phyloP scores from a whole-genome alignment of 2,329 filamentous ascomycete genomes.

The Aspergillus flavus region DNA sequence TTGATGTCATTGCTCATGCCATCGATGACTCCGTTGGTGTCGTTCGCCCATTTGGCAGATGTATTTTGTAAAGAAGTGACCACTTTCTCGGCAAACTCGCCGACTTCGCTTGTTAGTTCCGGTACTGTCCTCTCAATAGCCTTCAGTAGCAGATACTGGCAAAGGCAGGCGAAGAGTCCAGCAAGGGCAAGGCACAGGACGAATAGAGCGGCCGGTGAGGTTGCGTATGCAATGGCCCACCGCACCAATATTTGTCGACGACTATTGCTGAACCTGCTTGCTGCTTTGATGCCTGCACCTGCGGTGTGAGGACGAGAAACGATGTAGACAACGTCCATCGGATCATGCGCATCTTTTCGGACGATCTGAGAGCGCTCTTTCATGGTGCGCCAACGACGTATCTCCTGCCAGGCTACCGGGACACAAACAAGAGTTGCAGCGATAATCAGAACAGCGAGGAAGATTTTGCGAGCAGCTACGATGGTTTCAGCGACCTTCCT shows the following conservation, averaged over 20 bases:
- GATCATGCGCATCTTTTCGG: conserved; percentile 67
- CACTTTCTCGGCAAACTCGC: conserved; percentile 77
- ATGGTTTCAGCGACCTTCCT: conserved; percentile 67
- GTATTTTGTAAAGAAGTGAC: conserved; percentile 71
- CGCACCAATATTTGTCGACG: conserved; percentile 72
- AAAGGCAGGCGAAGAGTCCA: conserved; percentile 79
- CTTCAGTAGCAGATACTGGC: conserved; percentile 77
- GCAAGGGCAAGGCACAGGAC: conserved; percentile 80
- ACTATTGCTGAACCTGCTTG: conserved; percentile 62
- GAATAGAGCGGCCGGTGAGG: conserved; percentile 81
- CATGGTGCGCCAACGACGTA: conserved; percentile 74
- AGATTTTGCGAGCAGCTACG: conserved; percentile 70
- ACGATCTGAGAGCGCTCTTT: conserved; percentile 70
- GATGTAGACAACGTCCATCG: conserved; percentile 87
- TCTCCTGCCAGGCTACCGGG: conserved; percentile 80
- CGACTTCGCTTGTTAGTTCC: conserved; percentile 71
- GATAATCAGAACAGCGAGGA: conserved; percentile 73
- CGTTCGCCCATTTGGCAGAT: conserved; percentile 74
- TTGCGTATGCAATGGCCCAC: conserved; percentile 87
- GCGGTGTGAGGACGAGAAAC: conserved; percentile 79
- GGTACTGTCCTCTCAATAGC: conserved; percentile 76
- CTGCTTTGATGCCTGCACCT: conserved; percentile 69
- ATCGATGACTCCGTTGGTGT: conserved; percentile 72
- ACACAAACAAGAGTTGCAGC: conserved; percentile 73
- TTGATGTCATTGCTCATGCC: conserved; percentile 74